Evolutionary conservation across 2,329 filamentous ascomycete genomes (phyloP).

Genomic region (Fusarium globosum): DNA sequence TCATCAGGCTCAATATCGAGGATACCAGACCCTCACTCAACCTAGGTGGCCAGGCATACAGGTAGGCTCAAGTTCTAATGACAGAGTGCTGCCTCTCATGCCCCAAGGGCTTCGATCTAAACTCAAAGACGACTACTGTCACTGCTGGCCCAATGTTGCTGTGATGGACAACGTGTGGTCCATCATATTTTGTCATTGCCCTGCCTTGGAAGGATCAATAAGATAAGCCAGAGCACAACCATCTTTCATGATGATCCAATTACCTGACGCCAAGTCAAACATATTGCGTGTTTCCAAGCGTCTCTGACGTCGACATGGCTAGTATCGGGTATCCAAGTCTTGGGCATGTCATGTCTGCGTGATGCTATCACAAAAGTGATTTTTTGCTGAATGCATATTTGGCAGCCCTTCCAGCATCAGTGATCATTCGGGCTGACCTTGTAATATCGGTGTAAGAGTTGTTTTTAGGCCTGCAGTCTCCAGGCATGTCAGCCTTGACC

Average conservation of each 20-base stretch:
- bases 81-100: not conserved
- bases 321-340: not conserved
- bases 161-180: not conserved
- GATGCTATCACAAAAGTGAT: not conserved
- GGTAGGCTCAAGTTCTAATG: not conserved
- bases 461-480: not conserved
- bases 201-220: not conserved
- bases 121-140: not conserved
- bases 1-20: not conserved
- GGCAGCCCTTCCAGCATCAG: not conserved
- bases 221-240: not conserved
- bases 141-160: not conserved
- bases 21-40: not conserved
- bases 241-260: not conserved
- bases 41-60: not conserved
- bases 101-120: not conserved
- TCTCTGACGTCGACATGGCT: not conserved
- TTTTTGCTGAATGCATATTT: not conserved
- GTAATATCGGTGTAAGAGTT: slow-evolving; percentile 12
- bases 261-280: not conserved
- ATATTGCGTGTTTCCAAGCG: not conserved
- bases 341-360: not conserved
- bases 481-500: not conserved
- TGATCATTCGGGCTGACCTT: slow-evolving; percentile 7
- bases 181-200: not conserved